These are phyloP conservation scores for Tolypocladium tropicale DNA, from an alignment of 2,329 filamentous ascomycete species.

Conservation along the genomic window DNA sequence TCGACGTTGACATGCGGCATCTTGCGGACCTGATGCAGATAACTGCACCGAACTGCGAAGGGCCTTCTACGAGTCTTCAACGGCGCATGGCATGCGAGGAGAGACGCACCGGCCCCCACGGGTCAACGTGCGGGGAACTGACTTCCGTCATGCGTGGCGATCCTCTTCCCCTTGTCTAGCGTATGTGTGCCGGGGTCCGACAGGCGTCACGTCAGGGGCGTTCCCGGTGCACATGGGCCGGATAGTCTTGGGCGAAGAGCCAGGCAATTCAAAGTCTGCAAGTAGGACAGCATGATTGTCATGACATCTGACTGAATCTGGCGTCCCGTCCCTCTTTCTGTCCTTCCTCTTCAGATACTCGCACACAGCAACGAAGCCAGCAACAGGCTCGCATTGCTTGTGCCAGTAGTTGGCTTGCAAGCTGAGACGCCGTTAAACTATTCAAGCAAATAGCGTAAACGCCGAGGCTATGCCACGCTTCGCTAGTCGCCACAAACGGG, in stretches of 20 bases:
- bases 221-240: background rate
- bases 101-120: background rate
- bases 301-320: background rate
- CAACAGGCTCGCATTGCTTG: too few species aligned
- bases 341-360: background rate
- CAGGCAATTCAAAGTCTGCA: background rate
- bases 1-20: background rate
- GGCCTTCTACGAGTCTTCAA: background rate
- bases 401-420: background rate
- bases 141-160: background rate
- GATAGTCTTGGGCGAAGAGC: background rate
- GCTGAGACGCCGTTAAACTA: background rate
- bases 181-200: background rate
- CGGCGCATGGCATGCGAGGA: background rate
- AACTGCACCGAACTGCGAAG: background rate
- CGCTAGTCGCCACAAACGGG: background rate
- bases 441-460: background rate
- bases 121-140: background rate
- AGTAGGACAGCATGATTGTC: background rate
- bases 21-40: background rate
- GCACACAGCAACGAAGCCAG: background rate
- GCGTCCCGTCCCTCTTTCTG: background rate
- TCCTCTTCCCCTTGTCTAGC: background rate
- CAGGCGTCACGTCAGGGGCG: background rate
- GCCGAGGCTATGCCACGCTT: background rate